Conservation (phyloP, 2,329 filamentous ascomycete genomes). For the Aspergillus cejpii region DNA sequence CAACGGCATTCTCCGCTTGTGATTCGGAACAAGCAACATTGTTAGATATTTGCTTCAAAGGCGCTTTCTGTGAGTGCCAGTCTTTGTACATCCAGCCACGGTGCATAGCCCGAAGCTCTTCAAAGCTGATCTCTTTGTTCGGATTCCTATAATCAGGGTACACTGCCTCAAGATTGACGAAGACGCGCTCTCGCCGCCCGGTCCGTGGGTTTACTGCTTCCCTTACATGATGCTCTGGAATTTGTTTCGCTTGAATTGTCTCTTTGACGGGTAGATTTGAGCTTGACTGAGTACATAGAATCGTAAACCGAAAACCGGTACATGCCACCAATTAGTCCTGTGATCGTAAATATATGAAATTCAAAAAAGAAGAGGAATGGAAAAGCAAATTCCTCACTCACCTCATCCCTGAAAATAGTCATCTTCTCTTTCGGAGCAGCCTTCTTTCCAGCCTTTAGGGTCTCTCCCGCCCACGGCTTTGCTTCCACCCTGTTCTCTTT, state of each 20-base stretch:
- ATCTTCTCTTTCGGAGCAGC: conserved; percentile 72
- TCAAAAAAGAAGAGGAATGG: conserved; percentile 33
- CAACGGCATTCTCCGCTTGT: conserved; percentile 12
- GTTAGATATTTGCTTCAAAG: conserved; percentile 51
- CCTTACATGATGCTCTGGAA: conserved; percentile 68
- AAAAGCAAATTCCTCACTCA: conserved; percentile 54
- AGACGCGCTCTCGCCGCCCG: conserved; percentile 77
- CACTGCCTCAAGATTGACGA: conserved; percentile 75
- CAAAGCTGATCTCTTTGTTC: conserved; percentile 75
- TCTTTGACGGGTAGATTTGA: conserved; percentile 35
- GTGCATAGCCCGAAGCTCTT: conserved; percentile 75
- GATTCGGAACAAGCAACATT: conserved; percentile 25
- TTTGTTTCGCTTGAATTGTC: conserved; percentile 46
- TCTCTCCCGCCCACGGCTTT: conserved; percentile 88
- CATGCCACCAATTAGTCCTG: conserved; percentile 82
- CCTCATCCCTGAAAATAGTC: conserved; percentile 90
- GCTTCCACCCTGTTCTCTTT: conserved; percentile 88
- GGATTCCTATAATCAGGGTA: conserved; percentile 71
- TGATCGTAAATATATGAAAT: conserved; percentile 72
- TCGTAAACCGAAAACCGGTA: conserved; percentile 34
- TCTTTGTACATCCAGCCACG: conserved; percentile 59
- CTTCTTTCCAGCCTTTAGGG: conserved; percentile 77
- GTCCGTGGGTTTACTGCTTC: conserved; percentile 74
- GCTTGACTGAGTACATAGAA: conserved; percentile 50
- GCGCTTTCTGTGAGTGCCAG: conserved; percentile 45